Percentiles rank a stretch among this genome's conserved stretches.
Evolutionary conservation across 2,329 filamentous ascomycete species (phyloP).

Genomic region (Basipetospora chlamydospora): DNA sequence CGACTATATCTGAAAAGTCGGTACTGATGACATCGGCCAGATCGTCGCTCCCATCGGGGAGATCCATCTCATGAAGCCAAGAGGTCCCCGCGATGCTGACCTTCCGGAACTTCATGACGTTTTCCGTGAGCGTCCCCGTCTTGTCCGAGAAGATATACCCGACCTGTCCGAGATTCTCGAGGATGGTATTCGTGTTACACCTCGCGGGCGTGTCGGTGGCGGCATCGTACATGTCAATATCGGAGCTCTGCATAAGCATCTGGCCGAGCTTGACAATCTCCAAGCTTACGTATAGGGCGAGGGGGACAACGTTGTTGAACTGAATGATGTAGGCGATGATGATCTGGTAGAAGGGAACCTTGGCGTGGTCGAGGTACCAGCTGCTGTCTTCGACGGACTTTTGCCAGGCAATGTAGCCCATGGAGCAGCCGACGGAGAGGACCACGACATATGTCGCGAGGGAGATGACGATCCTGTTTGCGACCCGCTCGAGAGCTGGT

Average conservation of each 20-base stretch:
- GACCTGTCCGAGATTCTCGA: slow-evolving; percentile 85
- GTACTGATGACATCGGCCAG: no score
- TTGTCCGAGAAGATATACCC: slow-evolving; percentile 89
- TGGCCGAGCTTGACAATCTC: slow-evolving; percentile 72
- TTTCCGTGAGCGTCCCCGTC: slow-evolving; percentile 87
- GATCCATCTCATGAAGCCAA: slow-evolving; percentile 71
- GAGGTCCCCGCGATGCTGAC: slow-evolving; percentile 79
- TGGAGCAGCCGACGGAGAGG: slow-evolving; percentile 66
- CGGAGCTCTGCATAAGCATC: slow-evolving; percentile 64
- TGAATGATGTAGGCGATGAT: slow-evolving; percentile 88
- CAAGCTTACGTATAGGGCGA: slow-evolving; percentile 81
- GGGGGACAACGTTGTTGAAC: slow-evolving; percentile 90
- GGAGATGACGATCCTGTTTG: slow-evolving; percentile 69
- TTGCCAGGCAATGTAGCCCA: slow-evolving; percentile 71
- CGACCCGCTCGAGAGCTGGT: slow-evolving; percentile 58
- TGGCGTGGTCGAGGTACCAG: slow-evolving; percentile 62
- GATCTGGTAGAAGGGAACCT: slow-evolving; percentile 65
- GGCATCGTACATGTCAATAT: slow-evolving; percentile 84
- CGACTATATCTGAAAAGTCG: no score
- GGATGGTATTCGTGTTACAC: slow-evolving; percentile 85
- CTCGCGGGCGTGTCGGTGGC: slow-evolving; percentile 73
- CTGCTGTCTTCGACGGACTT: slow-evolving; percentile 48
- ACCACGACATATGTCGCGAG: slow-evolving; percentile 67
- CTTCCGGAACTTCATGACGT: slow-evolving; percentile 90
- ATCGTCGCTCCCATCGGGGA: slow-evolving; percentile 25